Percentiles rank a stretch among this genome's conserved stretches.
These are phyloP conservation scores for Didymella lethalis DNA, from an alignment of 2,329 filamentous ascomycete genomes.

Conservation along the genomic window DNA sequence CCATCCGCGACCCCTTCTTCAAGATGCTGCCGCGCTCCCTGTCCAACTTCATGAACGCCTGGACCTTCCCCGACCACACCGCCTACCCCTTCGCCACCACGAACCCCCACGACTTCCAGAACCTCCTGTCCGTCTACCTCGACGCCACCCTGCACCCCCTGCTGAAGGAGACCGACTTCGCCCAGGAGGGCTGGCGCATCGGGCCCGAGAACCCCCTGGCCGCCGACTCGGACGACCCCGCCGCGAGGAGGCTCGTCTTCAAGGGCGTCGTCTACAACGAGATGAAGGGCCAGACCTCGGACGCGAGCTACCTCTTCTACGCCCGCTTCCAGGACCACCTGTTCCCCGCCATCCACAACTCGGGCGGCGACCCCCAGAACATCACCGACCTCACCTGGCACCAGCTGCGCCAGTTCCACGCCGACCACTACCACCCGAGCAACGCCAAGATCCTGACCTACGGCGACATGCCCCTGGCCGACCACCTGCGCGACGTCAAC, in stretches of 20 bases:
- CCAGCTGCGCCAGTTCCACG: conserved; percentile 86
- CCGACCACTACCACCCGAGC: conserved; percentile 94
- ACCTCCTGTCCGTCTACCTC: conserved; percentile 94
- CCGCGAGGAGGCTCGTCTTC: conserved; percentile 80
- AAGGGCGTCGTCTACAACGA: conserved; percentile 99
- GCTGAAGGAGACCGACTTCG: conserved; percentile 89
- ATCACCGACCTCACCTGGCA: conserved; percentile 95
- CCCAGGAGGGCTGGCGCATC: conserved; percentile 95
- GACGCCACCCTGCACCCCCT: conserved; percentile 92
- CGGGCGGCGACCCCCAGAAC: conserved; percentile 92
- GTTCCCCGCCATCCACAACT: conserved; percentile 94
- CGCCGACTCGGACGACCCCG: conserved; percentile 51
- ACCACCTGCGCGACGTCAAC: conserved; percentile 82
- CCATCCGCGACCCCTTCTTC: conserved; percentile 99
- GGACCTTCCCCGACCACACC: conserved; percentile 94
- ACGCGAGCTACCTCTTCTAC: conserved; percentile 95
- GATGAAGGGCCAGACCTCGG: conserved; percentile 99
- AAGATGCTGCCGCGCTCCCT: conserved; percentile 98
- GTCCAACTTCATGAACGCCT: conserved; percentile 99
- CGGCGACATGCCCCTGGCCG: conserved; percentile 84
- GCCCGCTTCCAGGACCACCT: conserved; percentile 95
- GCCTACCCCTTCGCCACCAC: conserved; percentile 98
- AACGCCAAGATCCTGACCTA: conserved; percentile 97
- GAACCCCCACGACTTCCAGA: conserved; percentile 92
- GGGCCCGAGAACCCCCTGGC: conserved; percentile 84